Evolutionary conservation across 192 early-diverging fungal species (phyloP).

Genomic region (Coemansia sp.): DNA sequence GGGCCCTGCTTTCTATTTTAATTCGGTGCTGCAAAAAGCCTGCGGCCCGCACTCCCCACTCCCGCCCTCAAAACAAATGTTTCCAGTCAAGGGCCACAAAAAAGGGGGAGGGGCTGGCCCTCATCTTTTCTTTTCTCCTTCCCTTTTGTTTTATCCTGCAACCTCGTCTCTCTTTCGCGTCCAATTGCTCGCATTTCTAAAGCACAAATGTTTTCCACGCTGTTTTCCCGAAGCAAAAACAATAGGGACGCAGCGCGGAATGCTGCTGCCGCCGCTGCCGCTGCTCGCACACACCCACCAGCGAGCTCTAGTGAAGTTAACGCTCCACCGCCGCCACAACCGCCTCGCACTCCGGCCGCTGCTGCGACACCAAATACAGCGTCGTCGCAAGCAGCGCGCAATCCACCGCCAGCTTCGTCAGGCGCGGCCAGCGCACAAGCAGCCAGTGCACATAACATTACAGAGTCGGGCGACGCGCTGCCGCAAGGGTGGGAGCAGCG

Average conservation of each 20-base stretch:
- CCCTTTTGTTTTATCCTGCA: constrained; percentile 18
- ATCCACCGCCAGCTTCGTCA: neutral
- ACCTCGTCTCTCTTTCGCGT: constrained; percentile 10
- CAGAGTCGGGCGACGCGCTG: constrained; percentile 36
- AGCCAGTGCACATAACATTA: constrained; percentile 11
- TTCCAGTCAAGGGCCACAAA: neutral
- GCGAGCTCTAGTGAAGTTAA: constrained; percentile 11
- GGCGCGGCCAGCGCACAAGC: constrained; percentile 1
- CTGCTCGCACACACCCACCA: constrained; percentile 22
- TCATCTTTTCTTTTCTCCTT: constrained; percentile 36
- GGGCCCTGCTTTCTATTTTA: constrained; percentile 1
- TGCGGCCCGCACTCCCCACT: neutral
- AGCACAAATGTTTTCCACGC: constrained; percentile 41
- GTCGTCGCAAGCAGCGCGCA: neutral
- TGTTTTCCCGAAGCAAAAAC: constrained; percentile 47
- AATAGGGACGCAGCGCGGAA: constrained; percentile 31
- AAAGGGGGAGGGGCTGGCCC: neutral
- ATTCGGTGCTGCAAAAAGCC: neutral
- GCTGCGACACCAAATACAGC: constrained; percentile 1
- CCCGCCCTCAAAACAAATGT: neutral
- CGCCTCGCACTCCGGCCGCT: constrained; percentile 23
- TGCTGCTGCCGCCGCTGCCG: constrained; percentile 12
- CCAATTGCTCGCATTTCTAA: constrained; percentile 22
- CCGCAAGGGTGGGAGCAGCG: constrained; percentile 90
- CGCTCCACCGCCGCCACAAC: constrained; percentile 18